Evolutionary conservation across 805 yeast genomes (phyloP).

Genomic region (Candida yuanshanica): DNA sequence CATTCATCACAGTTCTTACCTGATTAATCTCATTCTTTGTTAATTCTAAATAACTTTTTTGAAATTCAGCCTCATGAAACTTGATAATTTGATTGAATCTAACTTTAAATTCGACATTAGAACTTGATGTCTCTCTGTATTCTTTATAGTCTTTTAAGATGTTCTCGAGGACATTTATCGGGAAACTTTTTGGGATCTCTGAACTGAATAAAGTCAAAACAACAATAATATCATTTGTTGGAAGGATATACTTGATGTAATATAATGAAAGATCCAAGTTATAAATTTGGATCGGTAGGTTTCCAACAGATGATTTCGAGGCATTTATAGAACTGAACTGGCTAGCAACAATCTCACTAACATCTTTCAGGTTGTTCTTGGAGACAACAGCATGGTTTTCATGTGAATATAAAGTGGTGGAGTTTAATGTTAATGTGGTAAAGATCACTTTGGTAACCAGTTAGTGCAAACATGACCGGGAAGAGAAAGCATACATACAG

Average conservation of each 20-base stretch:
- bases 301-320: slow-evolving; percentile 29
- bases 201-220: slow-evolving; percentile 17
- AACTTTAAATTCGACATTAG: slow-evolving; percentile 45
- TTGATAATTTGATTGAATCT: slow-evolving; percentile 52
- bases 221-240: slow-evolving; percentile 19
- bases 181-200: slow-evolving; percentile 16
- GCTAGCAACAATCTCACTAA: slow-evolving; percentile 47
- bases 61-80: slow-evolving; percentile 42
- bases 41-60: slow-evolving; percentile 25
- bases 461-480: background rate
- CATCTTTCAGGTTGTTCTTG: slow-evolving; percentile 36
- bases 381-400: slow-evolving; percentile 42
- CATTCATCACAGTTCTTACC: slow-evolving; percentile 51
- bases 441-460: slow-evolving; percentile 29
- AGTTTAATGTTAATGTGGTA: slow-evolving; percentile 46
- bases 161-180: slow-evolving; percentile 15
- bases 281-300: slow-evolving; percentile 12
- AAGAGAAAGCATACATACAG: slow-evolving; percentile 1
- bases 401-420: slow-evolving; percentile 54
- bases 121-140: slow-evolving; percentile 21
- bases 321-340: slow-evolving; percentile 51
- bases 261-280: slow-evolving; percentile 12
- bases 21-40: slow-evolving; percentile 50
- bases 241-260: slow-evolving; percentile 17
- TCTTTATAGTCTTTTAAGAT: slow-evolving; percentile 43